A percentile compares a stretch with the other conserved stretches of the same genome.
phyloP scores from a whole-genome alignment of 139 green algal genomes.

The Chlamydomonas applanata region DNA sequence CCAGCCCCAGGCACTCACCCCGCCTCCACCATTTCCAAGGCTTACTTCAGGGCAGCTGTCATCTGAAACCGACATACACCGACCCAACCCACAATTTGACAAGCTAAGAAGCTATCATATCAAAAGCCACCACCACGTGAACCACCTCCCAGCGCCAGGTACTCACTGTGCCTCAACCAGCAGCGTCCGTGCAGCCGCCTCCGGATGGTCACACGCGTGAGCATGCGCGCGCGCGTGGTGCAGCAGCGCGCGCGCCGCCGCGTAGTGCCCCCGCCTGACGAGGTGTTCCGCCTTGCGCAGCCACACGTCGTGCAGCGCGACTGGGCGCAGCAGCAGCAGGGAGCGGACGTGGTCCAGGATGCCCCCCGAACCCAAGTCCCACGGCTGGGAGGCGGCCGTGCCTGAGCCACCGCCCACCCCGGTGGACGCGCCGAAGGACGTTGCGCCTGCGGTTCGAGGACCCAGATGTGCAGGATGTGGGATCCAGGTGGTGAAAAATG shows the following conservation, averaged over 20 bases:
- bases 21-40: no score
- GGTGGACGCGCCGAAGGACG: not conserved
- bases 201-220: slow-evolving; percentile 21
- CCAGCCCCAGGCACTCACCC: no score
- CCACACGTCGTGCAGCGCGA: slow-evolving; percentile 40
- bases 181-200: slow-evolving; percentile 36
- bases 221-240: slow-evolving; percentile 20
- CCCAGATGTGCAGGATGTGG: no score
- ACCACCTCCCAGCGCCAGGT: no score
- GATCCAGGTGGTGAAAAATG: no score
- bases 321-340: slow-evolving; percentile 41
- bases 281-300: slow-evolving; percentile 32
- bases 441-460: no score
- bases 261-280: slow-evolving; percentile 34
- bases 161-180: slow-evolving; percentile 23
- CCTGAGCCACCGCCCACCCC: slow-evolving; percentile 5
- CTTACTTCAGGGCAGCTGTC: no score
- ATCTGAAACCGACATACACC: no score
- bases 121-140: no score
- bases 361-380: slow-evolving; percentile 3
- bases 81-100: no score
- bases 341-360: slow-evolving; percentile 28
- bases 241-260: slow-evolving; percentile 25
- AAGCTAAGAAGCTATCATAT: no score
- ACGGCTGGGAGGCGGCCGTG: not conserved